phyloP scores from a whole-genome alignment of 2,329 filamentous ascomycete species.

The Diaporthe sp. region DNA sequence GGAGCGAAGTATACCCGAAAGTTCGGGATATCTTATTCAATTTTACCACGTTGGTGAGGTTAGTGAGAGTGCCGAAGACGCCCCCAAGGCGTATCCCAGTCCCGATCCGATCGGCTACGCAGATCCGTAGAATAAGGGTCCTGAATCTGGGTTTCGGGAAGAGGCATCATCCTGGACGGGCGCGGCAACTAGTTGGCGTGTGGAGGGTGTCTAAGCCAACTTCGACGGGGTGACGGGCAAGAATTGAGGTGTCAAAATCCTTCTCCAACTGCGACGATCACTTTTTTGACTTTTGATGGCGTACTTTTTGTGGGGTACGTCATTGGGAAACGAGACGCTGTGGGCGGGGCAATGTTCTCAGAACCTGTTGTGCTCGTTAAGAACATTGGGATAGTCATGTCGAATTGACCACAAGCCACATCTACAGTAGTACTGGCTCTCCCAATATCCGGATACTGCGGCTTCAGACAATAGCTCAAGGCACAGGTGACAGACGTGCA shows the following conservation, averaged over 20 bases:
- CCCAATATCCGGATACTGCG: not conserved
- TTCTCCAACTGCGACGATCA: constrained; percentile 33
- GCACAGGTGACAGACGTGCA: not conserved
- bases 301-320: not conserved
- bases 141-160: not conserved
- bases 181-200: constrained; percentile 11
- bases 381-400: not conserved
- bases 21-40: not conserved
- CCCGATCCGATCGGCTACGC: constrained; percentile 16
- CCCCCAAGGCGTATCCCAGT: not conserved
- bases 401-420: not conserved
- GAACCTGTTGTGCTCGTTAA: not conserved
- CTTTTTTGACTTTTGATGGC: constrained; percentile 23
- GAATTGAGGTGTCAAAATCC: constrained; percentile 2
- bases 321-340: not conserved
- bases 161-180: constrained; percentile 28
- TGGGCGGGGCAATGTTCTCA: not conserved
- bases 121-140: constrained; percentile 17
- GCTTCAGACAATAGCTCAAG: not conserved
- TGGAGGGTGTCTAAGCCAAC: constrained; percentile 22
- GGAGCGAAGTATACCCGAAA: constrained; percentile 9
- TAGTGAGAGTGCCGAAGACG: not conserved
- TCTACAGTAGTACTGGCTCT: not conserved
- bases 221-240: constrained; percentile 1
- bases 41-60: too few relatives aligned